Evolutionary conservation across 345 rosid genomes (phyloP), one percentile per base, ranked within the genome.

Genomic region (Clarkia xantiana): DNA sequence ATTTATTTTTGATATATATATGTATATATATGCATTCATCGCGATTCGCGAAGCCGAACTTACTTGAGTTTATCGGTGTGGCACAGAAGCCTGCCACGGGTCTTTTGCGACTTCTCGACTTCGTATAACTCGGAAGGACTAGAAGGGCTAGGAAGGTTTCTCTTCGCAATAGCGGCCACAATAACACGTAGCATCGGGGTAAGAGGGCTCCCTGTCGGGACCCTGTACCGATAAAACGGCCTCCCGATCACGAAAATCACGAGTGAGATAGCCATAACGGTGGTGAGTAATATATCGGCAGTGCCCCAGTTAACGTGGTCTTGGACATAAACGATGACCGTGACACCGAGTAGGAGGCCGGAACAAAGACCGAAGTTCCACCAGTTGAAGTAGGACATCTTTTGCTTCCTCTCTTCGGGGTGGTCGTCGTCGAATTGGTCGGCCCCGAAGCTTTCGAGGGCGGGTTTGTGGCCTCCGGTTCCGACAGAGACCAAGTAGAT

Each of bases 391-490:
- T 67, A 90, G 2, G 97, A 86, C 95, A 82, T 78, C 65, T 86
- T 91, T 66, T 76, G 67, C 73, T 71, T 81, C 25, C 96, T 72
- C 61, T 91, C 98, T 42, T 73, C 49, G 0, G 54, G 4, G 60
- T 91, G 84, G 44, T 70, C 79, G 39, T 91, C 96, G 5, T 91
- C 93, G 42, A 91, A 91, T 25, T 91, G 98, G 59, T 91, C 98
- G 2, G 94, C 98, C 54, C 98, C 98, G 22, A 91, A 91, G 67
- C 98, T 91, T 68, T 91, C 96, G 42, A 86, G 62, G 0, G 94
- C 61, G 14, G 98, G 98, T 57, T 91, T 91, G 64, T 91, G 98
- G 20, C 98, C 98, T 48, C 93, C 98, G 3, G 97, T 91, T 49
- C 85, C 96, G 2, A 86, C 47, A 54, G 96, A 84, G 62, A 91